phyloP scores from a whole-genome alignment of 129 eudicot genomes.

The Centella asiatica region DNA sequence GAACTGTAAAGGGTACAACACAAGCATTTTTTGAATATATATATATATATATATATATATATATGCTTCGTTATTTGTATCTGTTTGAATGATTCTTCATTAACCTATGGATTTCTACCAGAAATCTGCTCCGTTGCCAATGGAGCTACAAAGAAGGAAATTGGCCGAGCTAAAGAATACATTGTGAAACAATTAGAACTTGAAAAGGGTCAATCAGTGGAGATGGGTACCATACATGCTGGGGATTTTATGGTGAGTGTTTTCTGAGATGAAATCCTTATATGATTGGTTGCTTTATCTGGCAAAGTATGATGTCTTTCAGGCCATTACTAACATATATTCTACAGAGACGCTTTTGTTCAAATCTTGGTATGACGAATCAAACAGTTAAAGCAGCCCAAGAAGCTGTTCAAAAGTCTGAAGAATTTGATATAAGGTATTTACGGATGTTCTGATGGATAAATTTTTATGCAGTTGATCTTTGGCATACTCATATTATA shows the following conservation, averaged over 20 bases:
- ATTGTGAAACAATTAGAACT: constrained; percentile 78
- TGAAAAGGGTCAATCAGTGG: constrained; percentile 82
- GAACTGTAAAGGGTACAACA: constrained; percentile 80
- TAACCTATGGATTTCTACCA: constrained; percentile 48
- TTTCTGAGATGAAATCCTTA: neutral
- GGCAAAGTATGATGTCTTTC: neutral
- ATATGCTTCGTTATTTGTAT: constrained; percentile 28
- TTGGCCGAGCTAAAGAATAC: constrained; percentile 88
- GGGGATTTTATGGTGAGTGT: constrained; percentile 81
- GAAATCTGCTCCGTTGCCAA: constrained; percentile 91
- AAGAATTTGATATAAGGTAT: constrained; percentile 86
- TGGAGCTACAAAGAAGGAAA: constrained; percentile 96
- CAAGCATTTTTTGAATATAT: constrained; percentile 8
- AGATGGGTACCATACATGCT: constrained; percentile 90
- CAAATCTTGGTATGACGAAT: constrained; percentile 84
- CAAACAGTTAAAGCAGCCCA: constrained; percentile 91
- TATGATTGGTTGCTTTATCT: neutral
- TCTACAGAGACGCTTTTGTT: constrained; percentile 81
- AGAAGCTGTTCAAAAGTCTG: constrained; percentile 71
- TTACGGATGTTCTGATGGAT: neutral
- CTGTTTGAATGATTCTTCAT: constrained; percentile 39
- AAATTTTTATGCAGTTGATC: neutral
- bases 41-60: constrained; percentile 1
- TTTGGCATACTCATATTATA: too few relatives aligned
- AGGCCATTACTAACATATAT: neutral